Percentiles rank a stretch among this genome's conserved stretches.
These are phyloP conservation scores for Cladobotryum protrusum DNA, from an alignment of 2,329 filamentous ascomycete species.

Conservation along the genomic window DNA sequence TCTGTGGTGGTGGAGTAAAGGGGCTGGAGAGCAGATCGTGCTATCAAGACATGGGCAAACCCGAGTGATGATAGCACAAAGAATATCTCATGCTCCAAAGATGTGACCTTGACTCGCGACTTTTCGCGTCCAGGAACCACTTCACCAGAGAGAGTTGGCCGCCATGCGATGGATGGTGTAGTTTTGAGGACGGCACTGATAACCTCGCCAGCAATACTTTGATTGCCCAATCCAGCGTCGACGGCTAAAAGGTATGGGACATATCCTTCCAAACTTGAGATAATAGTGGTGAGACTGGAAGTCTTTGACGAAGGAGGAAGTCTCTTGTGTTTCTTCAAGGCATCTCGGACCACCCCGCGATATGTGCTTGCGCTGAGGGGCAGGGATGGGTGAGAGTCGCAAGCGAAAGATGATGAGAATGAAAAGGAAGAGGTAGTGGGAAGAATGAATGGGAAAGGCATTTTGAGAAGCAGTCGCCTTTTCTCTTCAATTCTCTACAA, in stretches of 20 bases:
- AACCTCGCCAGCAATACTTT: slow-evolving; percentile 40
- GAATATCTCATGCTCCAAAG: slow-evolving; percentile 75
- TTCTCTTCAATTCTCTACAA: not conserved
- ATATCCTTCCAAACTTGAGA: slow-evolving; percentile 67
- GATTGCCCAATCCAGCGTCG: slow-evolving; percentile 61
- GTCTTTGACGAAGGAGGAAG: slow-evolving; percentile 66
- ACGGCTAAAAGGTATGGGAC: slow-evolving; percentile 77
- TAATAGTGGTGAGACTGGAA: slow-evolving; percentile 62
- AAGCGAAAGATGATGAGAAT: slow-evolving; percentile 70
- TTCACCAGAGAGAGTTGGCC: slow-evolving; percentile 66
- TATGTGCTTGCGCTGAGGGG: slow-evolving; percentile 76
- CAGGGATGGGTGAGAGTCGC: slow-evolving; percentile 81
- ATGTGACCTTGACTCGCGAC: slow-evolving; percentile 61
- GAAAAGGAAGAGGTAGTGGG: slow-evolving; percentile 86
- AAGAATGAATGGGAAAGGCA: slow-evolving; percentile 86
- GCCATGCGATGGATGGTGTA: slow-evolving; percentile 70
- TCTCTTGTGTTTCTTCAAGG: slow-evolving; percentile 83
- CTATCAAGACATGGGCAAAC: slow-evolving; percentile 65
- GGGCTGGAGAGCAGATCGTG: slow-evolving; percentile 64
- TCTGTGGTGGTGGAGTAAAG: slow-evolving; percentile 62
- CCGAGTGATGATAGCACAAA: slow-evolving; percentile 75
- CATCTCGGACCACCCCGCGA: slow-evolving; percentile 74
- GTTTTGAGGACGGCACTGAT: slow-evolving; percentile 60
- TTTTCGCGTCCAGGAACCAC: slow-evolving; percentile 58
- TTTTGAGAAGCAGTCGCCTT: slow-evolving; percentile 33